A percentile compares a stretch with the other conserved stretches of the same genome.
Evolutionary conservation across 2,329 filamentous ascomycete species (phyloP).

Genomic region (Aspergillus aculeatus): DNA sequence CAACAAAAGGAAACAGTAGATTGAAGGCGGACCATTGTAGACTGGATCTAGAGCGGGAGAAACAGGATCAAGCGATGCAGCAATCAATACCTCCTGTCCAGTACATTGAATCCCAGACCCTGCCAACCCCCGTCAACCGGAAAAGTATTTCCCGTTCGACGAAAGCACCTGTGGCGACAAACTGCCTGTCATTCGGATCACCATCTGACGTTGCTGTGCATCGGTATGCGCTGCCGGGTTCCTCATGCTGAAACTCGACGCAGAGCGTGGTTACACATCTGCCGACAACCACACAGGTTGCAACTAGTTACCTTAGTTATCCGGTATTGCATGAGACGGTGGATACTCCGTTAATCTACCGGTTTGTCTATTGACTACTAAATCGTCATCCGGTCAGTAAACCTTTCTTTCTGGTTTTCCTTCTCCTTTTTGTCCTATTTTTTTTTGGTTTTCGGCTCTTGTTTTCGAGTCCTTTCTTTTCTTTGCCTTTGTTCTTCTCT

Average conservation of each 20-base stretch:
- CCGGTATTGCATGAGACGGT: slow-evolving; percentile 7
- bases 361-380: not conserved
- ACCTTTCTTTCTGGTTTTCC: too few species aligned
- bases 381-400: not conserved
- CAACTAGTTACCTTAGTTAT: not conserved
- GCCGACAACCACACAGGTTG: not conserved
- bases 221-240: not conserved
- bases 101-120: not conserved
- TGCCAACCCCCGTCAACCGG: not conserved
- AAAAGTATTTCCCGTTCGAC: not conserved
- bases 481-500: too few species aligned
- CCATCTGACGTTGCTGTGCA: not conserved
- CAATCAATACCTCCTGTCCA: not conserved
- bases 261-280: slow-evolving; percentile 16
- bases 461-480: not conserved
- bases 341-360: slow-evolving; percentile 6
- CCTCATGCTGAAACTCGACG: not conserved
- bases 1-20: not conserved
- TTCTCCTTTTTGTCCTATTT: too few species aligned
- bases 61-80: not conserved
- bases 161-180: not conserved
- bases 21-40: not conserved
- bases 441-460: too few species aligned
- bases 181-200: not conserved
- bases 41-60: not conserved